Evolutionary conservation across 495 filamentous ascomycete genomes (phyloP), one percentile per base, ranked within the genome.

Genomic region (Opeltia flavorubescens): DNA sequence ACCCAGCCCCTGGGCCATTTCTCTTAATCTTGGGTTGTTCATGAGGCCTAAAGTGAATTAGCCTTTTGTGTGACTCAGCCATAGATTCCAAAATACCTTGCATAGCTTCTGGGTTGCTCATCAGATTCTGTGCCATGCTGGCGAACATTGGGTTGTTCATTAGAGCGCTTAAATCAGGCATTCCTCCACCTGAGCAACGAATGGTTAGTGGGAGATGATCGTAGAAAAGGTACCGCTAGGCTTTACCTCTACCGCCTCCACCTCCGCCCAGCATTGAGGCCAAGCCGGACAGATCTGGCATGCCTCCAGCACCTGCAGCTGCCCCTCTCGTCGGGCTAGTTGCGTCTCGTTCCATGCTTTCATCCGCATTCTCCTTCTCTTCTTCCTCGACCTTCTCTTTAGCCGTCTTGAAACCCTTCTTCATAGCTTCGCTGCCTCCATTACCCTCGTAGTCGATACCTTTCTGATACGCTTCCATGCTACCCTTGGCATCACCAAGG

Each of bases 141-240:
- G 86, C 70, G 62, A 98, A 89, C 91, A 96, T 95, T 34, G 91
- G 91, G 69, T 98, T 96, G 65, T 65, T 86, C 91, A 98, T 95
- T 58, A 98, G 76, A 46, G 69, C 72, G 47, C 73, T 62, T 29
- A 98, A 59, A 64, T 95, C 89, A 3, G 88, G 88, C 83, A 89
- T 85, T 29, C 86, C 85, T 31, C 87, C 84, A 15, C 78, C 81
- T n/a, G n/a, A n/a, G n/a, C 1, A 15, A 33, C 9, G 15, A 33
- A 33, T 33, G 15, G 15, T 9, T 9, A 9, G 9, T 9, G 30
- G 9, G 9, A 33, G 15, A 33, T 33, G 9, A 33, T 33, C 30
- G 9, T 33, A 33, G 30, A 33, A 15, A 33, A 33, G 15, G 30
- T n/a, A 33, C 30, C 9, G 30, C 30, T 9, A 15, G 38, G 20